Conservation (phyloP, 2,329 filamentous ascomycete species). For the Bertia moriformis region DNA sequence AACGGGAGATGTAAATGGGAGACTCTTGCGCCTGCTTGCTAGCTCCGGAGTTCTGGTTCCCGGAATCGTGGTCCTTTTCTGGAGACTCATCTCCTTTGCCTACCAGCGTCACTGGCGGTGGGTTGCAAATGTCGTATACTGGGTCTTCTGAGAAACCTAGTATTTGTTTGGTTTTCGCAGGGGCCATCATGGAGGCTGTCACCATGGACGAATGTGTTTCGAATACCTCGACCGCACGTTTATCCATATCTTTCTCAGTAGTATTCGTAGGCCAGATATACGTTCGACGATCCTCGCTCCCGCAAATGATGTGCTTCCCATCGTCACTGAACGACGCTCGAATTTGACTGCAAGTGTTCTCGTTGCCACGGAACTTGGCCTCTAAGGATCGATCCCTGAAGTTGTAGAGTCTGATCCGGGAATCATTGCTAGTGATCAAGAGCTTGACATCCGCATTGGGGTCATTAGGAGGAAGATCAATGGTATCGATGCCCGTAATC, state of each 20-base stretch:
- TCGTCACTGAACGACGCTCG: constrained; percentile 50
- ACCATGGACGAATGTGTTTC: constrained; percentile 50
- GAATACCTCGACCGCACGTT: constrained; percentile 48
- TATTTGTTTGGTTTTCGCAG: constrained; percentile 38
- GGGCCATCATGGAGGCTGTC: constrained; percentile 47
- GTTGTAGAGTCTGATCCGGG: constrained; percentile 49
- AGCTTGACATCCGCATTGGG: constrained; percentile 43
- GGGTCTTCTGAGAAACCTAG: constrained; percentile 48
- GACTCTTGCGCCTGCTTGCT: constrained; percentile 25
- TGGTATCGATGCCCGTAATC: constrained; percentile 52
- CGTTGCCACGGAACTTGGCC: constrained; percentile 51
- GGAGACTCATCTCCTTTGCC: no score
- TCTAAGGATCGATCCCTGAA: constrained; percentile 48
- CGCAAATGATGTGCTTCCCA: constrained; percentile 48
- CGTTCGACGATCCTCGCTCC: constrained; percentile 50
- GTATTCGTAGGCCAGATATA: constrained; percentile 48
- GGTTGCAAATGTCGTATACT: constrained; percentile 54
- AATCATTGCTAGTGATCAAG: constrained; percentile 57
- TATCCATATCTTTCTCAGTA: constrained; percentile 39
- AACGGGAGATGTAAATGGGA: constrained; percentile 40
- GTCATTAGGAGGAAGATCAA: constrained; percentile 30
- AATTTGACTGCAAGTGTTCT: constrained; percentile 53
- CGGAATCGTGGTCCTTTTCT: constrained; percentile 13
- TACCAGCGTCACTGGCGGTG: constrained; percentile 47
- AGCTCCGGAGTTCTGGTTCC: neutral